Percentiles rank a stretch among this genome's conserved stretches.
These are phyloP conservation scores for Diaporthe australafricana DNA, from an alignment of 2,329 filamentous ascomycete species.

Conservation along the genomic window DNA sequence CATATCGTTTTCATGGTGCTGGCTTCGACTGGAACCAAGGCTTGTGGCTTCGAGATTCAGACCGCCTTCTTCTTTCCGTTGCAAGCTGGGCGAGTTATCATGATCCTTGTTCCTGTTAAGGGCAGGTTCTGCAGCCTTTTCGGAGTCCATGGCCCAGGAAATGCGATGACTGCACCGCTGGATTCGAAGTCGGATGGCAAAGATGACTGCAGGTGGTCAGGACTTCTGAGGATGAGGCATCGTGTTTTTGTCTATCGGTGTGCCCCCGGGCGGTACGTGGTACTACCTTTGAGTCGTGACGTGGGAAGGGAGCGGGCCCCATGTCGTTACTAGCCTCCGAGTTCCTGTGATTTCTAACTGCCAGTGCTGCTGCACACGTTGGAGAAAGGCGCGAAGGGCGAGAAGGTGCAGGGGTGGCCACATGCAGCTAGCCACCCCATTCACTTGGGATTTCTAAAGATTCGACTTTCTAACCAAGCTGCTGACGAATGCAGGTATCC, in stretches of 20 bases:
- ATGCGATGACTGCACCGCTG: not conserved
- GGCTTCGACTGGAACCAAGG: not conserved
- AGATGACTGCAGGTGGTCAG: not conserved
- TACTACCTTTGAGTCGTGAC: slow-evolving; percentile 2
- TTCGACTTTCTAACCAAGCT: not conserved
- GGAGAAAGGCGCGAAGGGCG: not conserved
- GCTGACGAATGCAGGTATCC: slow-evolving; percentile 5
- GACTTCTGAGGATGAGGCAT: not conserved
- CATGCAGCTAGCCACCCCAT: not conserved
- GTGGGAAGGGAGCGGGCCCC: not conserved
- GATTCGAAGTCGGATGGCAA: not conserved
- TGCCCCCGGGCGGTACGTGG: not conserved
- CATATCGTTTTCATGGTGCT: not conserved
- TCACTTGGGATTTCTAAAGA: not conserved
- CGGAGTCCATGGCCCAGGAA: not conserved
- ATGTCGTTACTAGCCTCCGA: slow-evolving; percentile 5
- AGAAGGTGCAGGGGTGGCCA: not conserved
- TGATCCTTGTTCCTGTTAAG: not conserved
- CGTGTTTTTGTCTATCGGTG: not conserved
- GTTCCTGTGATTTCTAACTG: not conserved
- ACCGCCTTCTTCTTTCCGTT: not conserved
- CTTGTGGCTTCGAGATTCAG: not conserved
- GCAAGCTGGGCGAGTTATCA: not conserved
- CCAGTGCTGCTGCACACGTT: not conserved
- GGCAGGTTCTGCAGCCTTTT: not conserved